Evolutionary conservation across 2,329 filamentous ascomycete species (phyloP), one percentile per base, ranked within the genome.

Genomic region (Penicillium sumatraense): DNA sequence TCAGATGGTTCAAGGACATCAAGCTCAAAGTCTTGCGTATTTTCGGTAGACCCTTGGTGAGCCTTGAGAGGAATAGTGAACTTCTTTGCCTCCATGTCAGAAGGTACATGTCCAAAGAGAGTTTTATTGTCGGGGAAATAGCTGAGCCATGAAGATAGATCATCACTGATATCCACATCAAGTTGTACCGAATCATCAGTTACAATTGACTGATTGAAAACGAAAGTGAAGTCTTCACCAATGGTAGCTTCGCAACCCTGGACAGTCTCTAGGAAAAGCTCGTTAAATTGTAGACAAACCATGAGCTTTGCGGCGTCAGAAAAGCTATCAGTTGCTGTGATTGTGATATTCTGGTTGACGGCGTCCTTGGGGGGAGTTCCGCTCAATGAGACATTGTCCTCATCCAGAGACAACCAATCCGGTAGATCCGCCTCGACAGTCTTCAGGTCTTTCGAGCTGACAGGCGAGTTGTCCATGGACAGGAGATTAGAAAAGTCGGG

Each of bases 361-460:
- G 85, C 82, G 48, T 79, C 76, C n/a, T 78, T 66, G 0, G 86
- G 85, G 2, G 89, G 85, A 1, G 76, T 88, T 2, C 91, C 92
- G 27, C 75, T 80, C 6, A 96, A 73, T 1, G 75, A 76, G 68
- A 91, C 82, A 0, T 85, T 86, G 8, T 75, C 64, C 2, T 81
- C 75, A 64, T 95, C 81, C 50, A 95, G 83, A 0, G 76, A 75
- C 23, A 96, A 71, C 92, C 92, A 96, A 3, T 76, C 67, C 0
- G 91, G 90, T 11, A 86, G 69, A 23, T 81, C 74, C 1, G 82
- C 79, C 1, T 80, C 78, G 5, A 86, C 78, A 1, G 79, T 78
- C 13, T 69, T 65, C 27, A 93, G 64, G 26, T 86, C 80, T 0
- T 75, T 74, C 3, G 78, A 69, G 3, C 72, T 71, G 2, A 86